Evolutionary conservation across 352 stramenopile genomes (phyloP), one percentile per base, ranked within the genome.

Genomic region (Aphanomyces stellatus): DNA sequence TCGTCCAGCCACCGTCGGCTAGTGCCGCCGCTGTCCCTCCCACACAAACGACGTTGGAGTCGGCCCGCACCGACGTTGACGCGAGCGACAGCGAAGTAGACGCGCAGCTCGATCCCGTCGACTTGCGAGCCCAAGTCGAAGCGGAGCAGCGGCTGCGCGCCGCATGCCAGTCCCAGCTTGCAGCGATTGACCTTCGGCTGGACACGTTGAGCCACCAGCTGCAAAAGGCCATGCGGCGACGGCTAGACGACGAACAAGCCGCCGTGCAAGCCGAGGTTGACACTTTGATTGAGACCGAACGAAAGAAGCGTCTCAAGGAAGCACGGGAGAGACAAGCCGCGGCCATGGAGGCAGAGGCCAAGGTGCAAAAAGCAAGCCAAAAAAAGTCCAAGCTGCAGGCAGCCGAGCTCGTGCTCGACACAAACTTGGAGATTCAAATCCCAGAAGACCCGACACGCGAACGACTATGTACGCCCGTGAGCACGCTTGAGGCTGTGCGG

Each of bases 201-300:
- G 76, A 82, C 8, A 69, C 76, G 1, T 56, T 90, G 22, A 74
- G 80, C 7, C 74, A 90, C 41, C 78, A 90, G 65, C 73, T 92
- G 1, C 61, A 67, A 43, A 67, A 55, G 8, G 42, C 19, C 3
- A 33, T 67, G 2, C n/a, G 34, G 2, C 34, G 48, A 17, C 41
- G 28, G 11, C 22, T 67, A 25, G 24, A 28, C 6, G 13, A 17
- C 19, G 60, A 67, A 33, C n/a, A 49, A 4, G 28, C 48, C 10
- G 3, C 15, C n/a, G 27, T 67, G 4, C 37, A 67, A 22, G 60
- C 28, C 24, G 60, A 55, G 33, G 24, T 25, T 5, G 24, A 67
- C 22, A 41, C 60, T 7, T 37, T 42, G n/a, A 37, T 67, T 8
- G 60, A 49, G 28, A 80, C 81, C 7, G 81, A 73, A 24, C 74